These are phyloP conservation scores for Colletotrichum somersetense DNA, from an alignment of 2,329 filamentous ascomycete species.

Conservation along the genomic window DNA sequence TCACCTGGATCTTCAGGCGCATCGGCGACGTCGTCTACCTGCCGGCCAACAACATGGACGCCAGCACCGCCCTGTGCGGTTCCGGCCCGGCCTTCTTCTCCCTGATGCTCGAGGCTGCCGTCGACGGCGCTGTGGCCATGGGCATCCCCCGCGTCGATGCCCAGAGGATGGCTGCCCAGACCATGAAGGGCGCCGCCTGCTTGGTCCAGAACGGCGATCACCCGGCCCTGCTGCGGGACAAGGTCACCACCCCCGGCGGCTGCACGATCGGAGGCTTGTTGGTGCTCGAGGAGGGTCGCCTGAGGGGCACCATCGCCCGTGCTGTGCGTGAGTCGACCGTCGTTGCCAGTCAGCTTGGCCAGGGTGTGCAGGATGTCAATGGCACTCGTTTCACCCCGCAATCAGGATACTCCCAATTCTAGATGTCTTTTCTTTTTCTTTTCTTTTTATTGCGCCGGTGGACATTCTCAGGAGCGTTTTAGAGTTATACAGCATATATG, in stretches of 20 bases:
- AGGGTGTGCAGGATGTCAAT: constrained; percentile 61
- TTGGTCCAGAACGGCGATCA: constrained; percentile 80
- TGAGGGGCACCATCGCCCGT: constrained; percentile 75
- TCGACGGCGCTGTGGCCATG: constrained; percentile 84
- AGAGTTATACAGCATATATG: not conserved
- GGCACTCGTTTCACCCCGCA: constrained; percentile 54
- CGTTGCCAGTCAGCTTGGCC: constrained; percentile 74
- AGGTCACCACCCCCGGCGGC: constrained; percentile 82
- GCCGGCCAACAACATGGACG: constrained; percentile 77
- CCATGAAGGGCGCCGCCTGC: constrained; percentile 79
- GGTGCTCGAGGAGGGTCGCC: constrained; percentile 78
- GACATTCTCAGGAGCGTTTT: not conserved
- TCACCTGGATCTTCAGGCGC: constrained; percentile 82
- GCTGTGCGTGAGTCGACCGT: constrained; percentile 79
- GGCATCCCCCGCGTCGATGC: constrained; percentile 80
- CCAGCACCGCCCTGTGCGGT: constrained; percentile 78
- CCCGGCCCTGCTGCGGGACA: constrained; percentile 79
- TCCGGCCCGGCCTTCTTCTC: constrained; percentile 83
- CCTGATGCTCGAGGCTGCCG: constrained; percentile 79
- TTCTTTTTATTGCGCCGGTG: not conserved
- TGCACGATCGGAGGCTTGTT: constrained; percentile 82
- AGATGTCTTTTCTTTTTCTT: not conserved
- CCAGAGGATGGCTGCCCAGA: constrained; percentile 82
- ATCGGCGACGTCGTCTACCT: constrained; percentile 80
- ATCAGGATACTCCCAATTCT: constrained; percentile 20